A percentile compares a stretch with the other conserved stretches of the same genome.
Evolutionary conservation across 257 asterid genomes (phyloP).

Genomic region (Solanum tarapatanum): DNA sequence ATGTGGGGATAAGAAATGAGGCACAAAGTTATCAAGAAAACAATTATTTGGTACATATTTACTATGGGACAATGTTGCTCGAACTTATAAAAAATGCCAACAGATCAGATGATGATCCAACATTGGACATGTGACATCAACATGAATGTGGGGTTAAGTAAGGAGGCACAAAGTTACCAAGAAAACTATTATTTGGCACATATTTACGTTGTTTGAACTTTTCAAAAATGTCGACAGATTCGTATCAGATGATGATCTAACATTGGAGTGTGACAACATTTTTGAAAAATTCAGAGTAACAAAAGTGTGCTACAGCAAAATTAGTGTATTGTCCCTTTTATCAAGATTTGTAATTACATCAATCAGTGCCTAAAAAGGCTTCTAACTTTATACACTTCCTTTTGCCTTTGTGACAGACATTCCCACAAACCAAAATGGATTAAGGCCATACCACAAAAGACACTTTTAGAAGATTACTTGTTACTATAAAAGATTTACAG

Average conservation of each 20-base stretch:
- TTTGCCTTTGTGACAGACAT: not conserved
- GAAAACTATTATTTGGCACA: not conserved
- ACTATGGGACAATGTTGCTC: not conserved
- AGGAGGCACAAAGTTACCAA: too few relatives aligned
- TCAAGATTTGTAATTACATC: not conserved
- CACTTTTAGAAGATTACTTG: not conserved
- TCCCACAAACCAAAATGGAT: conserved; percentile 4
- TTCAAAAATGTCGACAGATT: not conserved
- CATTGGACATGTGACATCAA: too few relatives aligned
- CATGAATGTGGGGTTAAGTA: too few relatives aligned
- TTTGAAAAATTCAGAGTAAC: not conserved
- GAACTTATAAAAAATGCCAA: not conserved
- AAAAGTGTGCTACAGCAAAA: not conserved
- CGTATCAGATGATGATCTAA: not conserved
- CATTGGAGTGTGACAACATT: not conserved
- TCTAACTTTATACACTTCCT: not conserved
- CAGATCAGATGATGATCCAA: too few relatives aligned
- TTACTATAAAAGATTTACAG: not conserved
- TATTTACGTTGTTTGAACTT: not conserved
- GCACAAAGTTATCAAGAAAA: not conserved
- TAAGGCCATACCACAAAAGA: not conserved
- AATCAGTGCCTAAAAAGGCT: conserved; percentile 6
- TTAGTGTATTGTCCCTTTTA: not conserved
- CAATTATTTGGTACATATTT: not conserved
- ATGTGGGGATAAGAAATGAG: not conserved